Base-by-base conservation (phyloP, 169 alveolate species). In the Plasmodium billcollinsi region DNA sequence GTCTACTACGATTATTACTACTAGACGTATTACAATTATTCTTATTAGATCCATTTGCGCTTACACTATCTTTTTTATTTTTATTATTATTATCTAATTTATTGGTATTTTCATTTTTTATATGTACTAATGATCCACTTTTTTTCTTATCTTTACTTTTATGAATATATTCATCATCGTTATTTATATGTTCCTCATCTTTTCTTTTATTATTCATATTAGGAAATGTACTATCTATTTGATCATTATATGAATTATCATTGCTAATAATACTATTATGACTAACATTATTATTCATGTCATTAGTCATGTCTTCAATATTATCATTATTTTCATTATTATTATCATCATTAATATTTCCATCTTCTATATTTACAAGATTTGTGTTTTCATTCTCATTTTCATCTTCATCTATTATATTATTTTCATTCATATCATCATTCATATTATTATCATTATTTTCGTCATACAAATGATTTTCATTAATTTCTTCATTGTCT, bases 51-150 rank as follows among this genome's bases (percentile, higher is more conserved):
- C 47, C 49, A 69, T 63, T 69, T 58, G 50, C 39, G 20, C 78
- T 59, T 2, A 69, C 52, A 6, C 47, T 39, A 39, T 39, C 47
- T 39, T 39, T 39, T 39, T 39, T 39, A 39, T 39, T 39, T 39
- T 56, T 56, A 56, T 8, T 12, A 33, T 69, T 69, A 47, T n/a
- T 54, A 18, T 83, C 91, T 33, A 49, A 43, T 61, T 54, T 83
- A 39, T 33, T 15, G 3, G 80, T 11, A 63, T 58, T 83, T 12
- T 83, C 91, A 49, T 69, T 45, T 69, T 83, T 83, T n/a, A 56
- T 50, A 39, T 39, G 47, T 39, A 39, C 47, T 39, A 39, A 39
- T 39, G 47, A 39, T 39, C 47, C 47, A 39, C 47, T 39, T 39
- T 39, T 39, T 39, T 39, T 39, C 47, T 39, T 39, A 39, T 39